A percentile compares a stretch with the other conserved stretches of the same genome.
phyloP scores from a whole-genome alignment of 192 early-diverging fungal species.

The Umbelopsis ramanniana region DNA sequence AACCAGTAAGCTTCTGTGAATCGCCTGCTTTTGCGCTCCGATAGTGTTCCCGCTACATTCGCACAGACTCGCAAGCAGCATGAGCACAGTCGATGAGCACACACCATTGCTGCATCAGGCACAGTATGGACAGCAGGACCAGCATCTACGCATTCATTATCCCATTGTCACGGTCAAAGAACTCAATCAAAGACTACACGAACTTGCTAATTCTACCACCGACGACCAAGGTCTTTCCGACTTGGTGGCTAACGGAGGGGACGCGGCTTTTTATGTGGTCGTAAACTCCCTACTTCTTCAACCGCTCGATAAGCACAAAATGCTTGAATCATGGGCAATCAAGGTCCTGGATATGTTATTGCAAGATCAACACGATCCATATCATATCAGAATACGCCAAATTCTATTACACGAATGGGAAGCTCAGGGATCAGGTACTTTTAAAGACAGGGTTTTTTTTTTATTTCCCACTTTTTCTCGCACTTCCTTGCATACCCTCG shows the following conservation, averaged over 20 bases:
- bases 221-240: not conserved
- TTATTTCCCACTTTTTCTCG: not conserved
- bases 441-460: not conserved
- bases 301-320: not conserved
- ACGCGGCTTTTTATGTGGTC: conserved; percentile 5
- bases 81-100: not conserved
- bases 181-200: not conserved
- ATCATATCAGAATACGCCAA: not conserved
- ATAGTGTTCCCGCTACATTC: not conserved
- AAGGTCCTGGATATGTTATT: conserved; percentile 6
- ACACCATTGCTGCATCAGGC: not conserved
- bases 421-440: not conserved
- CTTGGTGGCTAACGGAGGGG: conserved; percentile 2
- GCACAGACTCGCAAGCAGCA: not conserved
- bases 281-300: not conserved
- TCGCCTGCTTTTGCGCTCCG: conserved; percentile 3
- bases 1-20: not conserved
- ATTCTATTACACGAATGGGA: conserved; percentile 18
- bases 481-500: not conserved
- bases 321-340: not conserved
- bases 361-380: not conserved
- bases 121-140: not conserved
- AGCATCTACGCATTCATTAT: not conserved
- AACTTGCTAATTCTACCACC: not conserved
- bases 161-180: not conserved